Evolutionary conservation across 805 yeast species (phyloP), one percentile per base, ranked within the genome.

Genomic region (Tetrapisispora arboricola): DNA sequence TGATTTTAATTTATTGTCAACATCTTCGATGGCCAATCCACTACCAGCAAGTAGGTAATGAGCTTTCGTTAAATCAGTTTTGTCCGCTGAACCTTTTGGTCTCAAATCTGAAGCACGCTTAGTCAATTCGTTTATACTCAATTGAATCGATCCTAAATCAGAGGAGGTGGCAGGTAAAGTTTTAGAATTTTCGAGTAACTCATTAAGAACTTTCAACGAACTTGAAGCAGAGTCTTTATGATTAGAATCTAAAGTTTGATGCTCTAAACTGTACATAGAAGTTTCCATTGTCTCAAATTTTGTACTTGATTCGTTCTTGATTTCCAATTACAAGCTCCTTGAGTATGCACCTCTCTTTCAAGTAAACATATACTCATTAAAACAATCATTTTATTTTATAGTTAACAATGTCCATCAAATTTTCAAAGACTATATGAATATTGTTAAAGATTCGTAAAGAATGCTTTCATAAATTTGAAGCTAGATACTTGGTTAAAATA

Each of bases 31-130:
- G 32, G 84, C 78, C 39, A 87, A 73, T 1, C 96, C 96, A 54
- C 90, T 81, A 1, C 88, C 84, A 6, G 96, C 95, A 33, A 90
- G 66, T 30, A 92, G 65, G 58, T 92, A 92, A 56, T 92, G 97
- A 2, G 84, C 92, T 52, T 78, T 80, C 2, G 86, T 80, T 53
- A 67, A 69, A 32, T 64, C 60, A 5, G 15, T 31, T 18, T 15
- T 22, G 9, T 53, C 49, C 28, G 67, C 71, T 16, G 55, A 58
- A 25, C 27, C 27, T n/a, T 58, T 57, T 42, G 68, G 71, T 41
- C 86, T 68, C 51, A 80, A 65, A 36, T 68, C 73, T 40, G 67
- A 68, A 0, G 90, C 79, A 45, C 80, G 75, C 50, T 77, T 73
- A 50, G 77, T 78, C 55, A 90, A 75, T 65, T 88, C 96, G 45